Conservation (phyloP, 768 basidiomycete genomes). For the Kwoniella heveanensis region DNA sequence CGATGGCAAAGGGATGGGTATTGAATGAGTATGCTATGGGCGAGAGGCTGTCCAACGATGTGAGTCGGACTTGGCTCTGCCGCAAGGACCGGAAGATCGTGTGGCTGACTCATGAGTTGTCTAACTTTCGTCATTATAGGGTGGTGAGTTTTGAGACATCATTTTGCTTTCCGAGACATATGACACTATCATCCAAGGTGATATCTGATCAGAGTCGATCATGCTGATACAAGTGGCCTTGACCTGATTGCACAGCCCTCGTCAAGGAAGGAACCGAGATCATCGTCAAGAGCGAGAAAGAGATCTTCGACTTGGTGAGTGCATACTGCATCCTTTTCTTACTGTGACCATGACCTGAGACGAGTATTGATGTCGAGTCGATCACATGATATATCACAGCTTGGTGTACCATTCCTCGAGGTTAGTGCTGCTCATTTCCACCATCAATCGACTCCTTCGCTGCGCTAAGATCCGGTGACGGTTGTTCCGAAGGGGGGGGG, state of each 20-base stretch:
- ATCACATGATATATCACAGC: constrained; percentile 22
- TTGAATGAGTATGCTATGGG: constrained; percentile 56
- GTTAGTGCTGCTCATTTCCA: constrained; percentile 17
- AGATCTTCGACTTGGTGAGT: constrained; percentile 49
- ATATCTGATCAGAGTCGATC: neutral
- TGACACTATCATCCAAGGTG: neutral
- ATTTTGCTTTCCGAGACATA: too few relatives aligned
- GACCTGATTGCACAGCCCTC: constrained; percentile 15
- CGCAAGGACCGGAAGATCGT: too few relatives aligned
- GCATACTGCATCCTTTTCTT: too few relatives aligned
- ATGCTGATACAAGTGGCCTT: neutral
- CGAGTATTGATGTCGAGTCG: neutral
- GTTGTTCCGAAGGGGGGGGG: too few relatives aligned
- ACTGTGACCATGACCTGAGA: too few relatives aligned
- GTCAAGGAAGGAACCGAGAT: constrained; percentile 41
- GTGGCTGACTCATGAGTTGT: too few relatives aligned
- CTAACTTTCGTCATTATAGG: neutral
- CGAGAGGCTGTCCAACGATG: constrained; percentile 19
- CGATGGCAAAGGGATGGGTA: constrained; percentile 38
- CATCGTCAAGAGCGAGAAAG: constrained; percentile 43
- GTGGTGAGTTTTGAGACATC: constrained; percentile 2
- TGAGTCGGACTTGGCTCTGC: constrained; percentile 15
- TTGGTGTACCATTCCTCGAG: constrained; percentile 43
- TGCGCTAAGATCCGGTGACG: too few relatives aligned
- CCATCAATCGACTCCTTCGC: constrained; percentile 1